Evolutionary conservation across 2,329 filamentous ascomycete genomes (phyloP).

Genomic region (Gyromitra esculenta): DNA sequence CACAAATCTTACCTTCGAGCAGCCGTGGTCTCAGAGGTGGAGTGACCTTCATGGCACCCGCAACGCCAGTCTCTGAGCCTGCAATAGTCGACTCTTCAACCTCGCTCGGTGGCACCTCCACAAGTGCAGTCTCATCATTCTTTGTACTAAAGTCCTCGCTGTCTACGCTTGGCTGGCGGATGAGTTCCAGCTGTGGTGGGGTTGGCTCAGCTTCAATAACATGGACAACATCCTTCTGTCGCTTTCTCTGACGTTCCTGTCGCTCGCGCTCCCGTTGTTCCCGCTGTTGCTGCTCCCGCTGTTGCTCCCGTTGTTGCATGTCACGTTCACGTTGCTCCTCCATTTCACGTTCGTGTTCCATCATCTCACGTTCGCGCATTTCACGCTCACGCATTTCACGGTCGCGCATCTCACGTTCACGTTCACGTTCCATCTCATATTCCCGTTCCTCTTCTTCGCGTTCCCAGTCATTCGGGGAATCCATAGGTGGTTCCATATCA

Average conservation of each 20-base stretch:
- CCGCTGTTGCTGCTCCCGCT: background rate
- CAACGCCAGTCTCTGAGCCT: conserved; percentile 32
- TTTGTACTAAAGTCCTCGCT: conserved; percentile 27
- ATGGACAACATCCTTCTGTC: conserved; percentile 43
- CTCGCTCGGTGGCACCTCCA: conserved; percentile 43
- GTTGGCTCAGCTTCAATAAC: conserved; percentile 49
- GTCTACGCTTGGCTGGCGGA: conserved; percentile 32
- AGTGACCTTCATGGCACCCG: conserved; percentile 35
- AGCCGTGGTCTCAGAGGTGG: conserved; percentile 55
- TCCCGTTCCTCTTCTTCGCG: conserved; percentile 39
- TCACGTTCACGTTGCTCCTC: conserved; percentile 24
- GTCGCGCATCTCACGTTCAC: conserved; percentile 14
- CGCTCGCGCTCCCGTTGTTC: conserved; percentile 19
- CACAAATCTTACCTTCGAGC: conserved; percentile 58
- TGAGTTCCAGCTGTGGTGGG: conserved; percentile 34
- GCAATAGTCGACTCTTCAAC: conserved; percentile 49
- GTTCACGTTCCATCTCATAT: conserved; percentile 25
- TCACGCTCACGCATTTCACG: background rate
- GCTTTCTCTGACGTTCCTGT: conserved; percentile 18
- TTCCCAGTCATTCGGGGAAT: conserved; percentile 37
- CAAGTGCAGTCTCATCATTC: conserved; percentile 44
- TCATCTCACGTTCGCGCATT: background rate
- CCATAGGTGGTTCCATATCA: conserved; percentile 22
- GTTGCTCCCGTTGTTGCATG: conserved; percentile 1
- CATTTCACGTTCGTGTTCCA: conserved; percentile 19